Evolutionary conservation across 2,329 filamentous ascomycete genomes (phyloP).

Genomic region (Arthrocladium fulminans): DNA sequence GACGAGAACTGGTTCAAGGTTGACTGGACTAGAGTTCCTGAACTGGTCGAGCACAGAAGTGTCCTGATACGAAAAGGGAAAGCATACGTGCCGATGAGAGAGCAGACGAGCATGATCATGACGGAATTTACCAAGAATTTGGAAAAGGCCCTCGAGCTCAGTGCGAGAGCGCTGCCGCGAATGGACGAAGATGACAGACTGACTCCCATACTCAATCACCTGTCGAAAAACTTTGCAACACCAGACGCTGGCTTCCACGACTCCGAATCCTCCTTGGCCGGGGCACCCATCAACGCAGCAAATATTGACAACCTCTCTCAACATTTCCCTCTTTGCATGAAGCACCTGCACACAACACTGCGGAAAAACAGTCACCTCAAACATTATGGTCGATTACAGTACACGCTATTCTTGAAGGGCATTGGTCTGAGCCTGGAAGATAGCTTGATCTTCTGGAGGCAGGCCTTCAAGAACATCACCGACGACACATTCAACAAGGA

Average conservation of each 20-base stretch:
- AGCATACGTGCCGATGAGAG: constrained; percentile 79
- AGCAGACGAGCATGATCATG: constrained; percentile 82
- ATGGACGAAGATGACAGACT: constrained; percentile 95
- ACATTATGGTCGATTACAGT: constrained; percentile 87
- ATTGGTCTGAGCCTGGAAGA: constrained; percentile 90
- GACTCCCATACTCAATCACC: constrained; percentile 62
- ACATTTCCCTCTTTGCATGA: constrained; percentile 91
- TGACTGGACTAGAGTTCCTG: constrained; percentile 87
- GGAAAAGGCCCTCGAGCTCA: constrained; percentile 78
- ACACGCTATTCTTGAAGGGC: constrained; percentile 92
- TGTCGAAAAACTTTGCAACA: constrained; percentile 93
- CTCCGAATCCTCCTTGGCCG: constrained; percentile 54
- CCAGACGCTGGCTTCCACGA: constrained; percentile 74
- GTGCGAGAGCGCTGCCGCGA: constrained; percentile 79
- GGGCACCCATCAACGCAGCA: constrained; percentile 65
- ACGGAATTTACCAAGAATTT: constrained; percentile 74
- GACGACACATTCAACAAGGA: constrained; percentile 97
- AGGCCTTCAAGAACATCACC: constrained; percentile 72
- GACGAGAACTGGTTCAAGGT: constrained; percentile 94
- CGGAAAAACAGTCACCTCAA: constrained; percentile 86
- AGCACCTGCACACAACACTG: constrained; percentile 74
- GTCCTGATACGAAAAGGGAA: constrained; percentile 73
- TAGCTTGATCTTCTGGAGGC: constrained; percentile 83
- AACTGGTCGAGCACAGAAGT: constrained; percentile 70
- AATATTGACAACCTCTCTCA: constrained; percentile 71